Evolutionary conservation across 306 rosid species (phyloP).

Genomic region (Dalbergia oliveri): DNA sequence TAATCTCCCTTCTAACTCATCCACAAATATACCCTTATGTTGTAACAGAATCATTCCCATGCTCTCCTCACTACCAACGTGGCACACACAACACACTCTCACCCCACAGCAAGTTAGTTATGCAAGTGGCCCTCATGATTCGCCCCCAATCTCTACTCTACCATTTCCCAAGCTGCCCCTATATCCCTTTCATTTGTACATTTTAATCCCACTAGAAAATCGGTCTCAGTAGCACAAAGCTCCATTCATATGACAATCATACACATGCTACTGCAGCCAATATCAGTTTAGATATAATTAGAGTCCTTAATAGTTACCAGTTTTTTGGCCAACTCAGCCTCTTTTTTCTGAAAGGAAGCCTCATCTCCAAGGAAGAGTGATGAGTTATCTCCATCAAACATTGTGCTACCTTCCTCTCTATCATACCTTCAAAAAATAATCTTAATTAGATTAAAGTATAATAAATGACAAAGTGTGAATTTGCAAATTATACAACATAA

Average conservation of each 20-base stretch:
- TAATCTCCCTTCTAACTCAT: no score
- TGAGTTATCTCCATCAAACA: conserved; percentile 82
- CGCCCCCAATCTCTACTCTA: no score
- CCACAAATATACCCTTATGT: no score
- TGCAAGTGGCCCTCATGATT: no score
- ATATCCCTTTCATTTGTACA: no score
- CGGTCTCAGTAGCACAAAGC: conserved; percentile 36
- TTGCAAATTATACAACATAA: conserved; percentile 21
- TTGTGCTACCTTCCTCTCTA: conserved; percentile 92
- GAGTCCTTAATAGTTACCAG: conserved; percentile 65
- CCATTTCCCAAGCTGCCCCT: no score
- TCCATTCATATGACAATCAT: not conserved
- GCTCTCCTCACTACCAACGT: no score
- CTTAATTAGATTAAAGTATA: conserved; percentile 41
- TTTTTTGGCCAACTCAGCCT: conserved; percentile 95
- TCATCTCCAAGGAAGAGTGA: conserved; percentile 86
- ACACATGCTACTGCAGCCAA: conserved; percentile 26
- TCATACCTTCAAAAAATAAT: conserved; percentile 75
- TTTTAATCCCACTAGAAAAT: no score
- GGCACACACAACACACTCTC: no score
- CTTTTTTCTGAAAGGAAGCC: conserved; percentile 94
- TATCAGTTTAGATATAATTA: conserved; percentile 24
- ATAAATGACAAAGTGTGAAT: not conserved
- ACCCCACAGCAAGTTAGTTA: no score
- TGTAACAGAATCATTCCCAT: no score